Evolutionary conservation across 805 yeast species (phyloP).

Genomic region (Pichia phayaonensis): DNA sequence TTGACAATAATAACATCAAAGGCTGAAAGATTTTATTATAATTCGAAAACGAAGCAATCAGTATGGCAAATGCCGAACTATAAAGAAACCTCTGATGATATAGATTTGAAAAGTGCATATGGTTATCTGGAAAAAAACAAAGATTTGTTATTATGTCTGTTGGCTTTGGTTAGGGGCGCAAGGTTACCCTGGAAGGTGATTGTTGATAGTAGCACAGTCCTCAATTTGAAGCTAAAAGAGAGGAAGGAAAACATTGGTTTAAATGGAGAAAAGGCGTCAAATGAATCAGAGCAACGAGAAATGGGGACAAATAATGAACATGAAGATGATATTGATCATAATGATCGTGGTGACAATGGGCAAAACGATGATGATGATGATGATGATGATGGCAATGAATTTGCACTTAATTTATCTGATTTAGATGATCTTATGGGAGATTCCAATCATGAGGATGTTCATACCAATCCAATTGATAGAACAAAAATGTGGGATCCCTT

Average conservation of each 20-base stretch:
- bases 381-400: constrained; percentile 3
- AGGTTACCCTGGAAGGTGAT: not conserved
- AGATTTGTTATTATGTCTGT: constrained; percentile 10
- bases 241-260: not conserved
- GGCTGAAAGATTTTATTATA: constrained; percentile 21
- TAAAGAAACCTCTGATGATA: not conserved
- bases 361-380: not conserved
- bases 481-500: not conserved
- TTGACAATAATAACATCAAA: constrained; percentile 15
- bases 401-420: constrained; percentile 15
- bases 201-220: not conserved
- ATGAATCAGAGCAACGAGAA: not conserved
- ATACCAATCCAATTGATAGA: not conserved
- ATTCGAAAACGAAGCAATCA: constrained; percentile 9
- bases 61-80: constrained; percentile 21
- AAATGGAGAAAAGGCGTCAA: not conserved
- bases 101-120: constrained; percentile 1
- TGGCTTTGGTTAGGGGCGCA: constrained; percentile 17
- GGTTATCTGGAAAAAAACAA: constrained; percentile 6
- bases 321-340: not conserved
- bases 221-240: not conserved
- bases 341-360: not conserved
- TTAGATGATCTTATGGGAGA: constrained; percentile 8
- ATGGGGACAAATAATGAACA: not conserved
- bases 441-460: not conserved